These are phyloP conservation scores for Paxillus ammoniavirescens DNA, from an alignment of 768 basidiomycete species.

Conservation along the genomic window DNA sequence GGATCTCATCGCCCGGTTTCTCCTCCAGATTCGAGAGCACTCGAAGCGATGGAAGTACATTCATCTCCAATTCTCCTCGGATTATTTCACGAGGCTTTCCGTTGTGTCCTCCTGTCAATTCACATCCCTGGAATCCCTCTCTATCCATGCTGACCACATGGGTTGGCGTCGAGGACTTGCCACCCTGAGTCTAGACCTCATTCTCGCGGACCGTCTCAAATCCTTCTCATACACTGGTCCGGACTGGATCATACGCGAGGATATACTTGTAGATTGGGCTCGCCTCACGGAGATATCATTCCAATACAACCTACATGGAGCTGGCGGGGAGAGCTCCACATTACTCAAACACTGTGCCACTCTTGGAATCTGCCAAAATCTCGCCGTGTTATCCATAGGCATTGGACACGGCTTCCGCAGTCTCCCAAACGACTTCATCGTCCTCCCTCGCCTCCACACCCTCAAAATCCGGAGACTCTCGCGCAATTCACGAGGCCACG, in stretches of 20 bases:
- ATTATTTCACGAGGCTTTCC: slow-evolving; percentile 20
- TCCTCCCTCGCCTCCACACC: slow-evolving; percentile 19
- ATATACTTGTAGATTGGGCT: slow-evolving; percentile 21
- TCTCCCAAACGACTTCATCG: slow-evolving; percentile 5
- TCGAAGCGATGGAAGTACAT: slow-evolving; percentile 25
- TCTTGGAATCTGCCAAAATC: slow-evolving; percentile 15
- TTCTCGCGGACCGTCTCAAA: slow-evolving; percentile 13
- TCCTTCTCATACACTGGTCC: slow-evolving; percentile 25
- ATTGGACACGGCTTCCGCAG: slow-evolving; percentile 7
- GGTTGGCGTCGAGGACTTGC: slow-evolving; percentile 23
- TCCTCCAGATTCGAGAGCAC: slow-evolving; percentile 15
- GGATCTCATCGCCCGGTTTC: slow-evolving; percentile 15
- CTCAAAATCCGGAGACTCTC: slow-evolving; percentile 23
- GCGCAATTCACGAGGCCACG: slow-evolving; percentile 13
- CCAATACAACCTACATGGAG: slow-evolving; percentile 24
- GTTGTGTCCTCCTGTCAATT: slow-evolving; percentile 20
- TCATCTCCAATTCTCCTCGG: slow-evolving; percentile 26
- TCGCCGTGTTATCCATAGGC: slow-evolving; percentile 23
- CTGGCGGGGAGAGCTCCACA: slow-evolving; percentile 22
- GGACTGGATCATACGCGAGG: slow-evolving; percentile 19
- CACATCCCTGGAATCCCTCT: slow-evolving; percentile 20
- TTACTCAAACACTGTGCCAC: slow-evolving; percentile 18
- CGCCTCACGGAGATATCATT: slow-evolving; percentile 24
- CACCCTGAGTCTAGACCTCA: slow-evolving; percentile 21
- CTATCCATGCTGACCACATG: slow-evolving; percentile 27